Conservation (phyloP, 176 grass and related monocot species). For the Zoysia pacifica region DNA sequence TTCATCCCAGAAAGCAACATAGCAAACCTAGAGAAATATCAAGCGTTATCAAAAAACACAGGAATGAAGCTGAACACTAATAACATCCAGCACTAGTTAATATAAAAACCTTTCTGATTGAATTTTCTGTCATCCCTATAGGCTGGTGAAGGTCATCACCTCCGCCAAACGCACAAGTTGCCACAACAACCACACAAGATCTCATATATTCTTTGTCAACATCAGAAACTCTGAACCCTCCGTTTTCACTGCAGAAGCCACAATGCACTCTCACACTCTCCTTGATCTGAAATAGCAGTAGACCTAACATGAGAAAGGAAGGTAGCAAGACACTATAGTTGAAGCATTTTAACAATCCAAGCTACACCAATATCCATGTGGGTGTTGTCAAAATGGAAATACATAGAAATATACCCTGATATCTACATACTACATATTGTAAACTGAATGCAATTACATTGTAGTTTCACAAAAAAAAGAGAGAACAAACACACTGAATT, state of each 20-base stretch:
- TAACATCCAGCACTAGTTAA: neutral
- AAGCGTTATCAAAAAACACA: constrained; percentile 7
- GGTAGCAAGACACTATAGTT: neutral
- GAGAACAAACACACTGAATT: constrained; percentile 8
- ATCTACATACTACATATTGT: neutral
- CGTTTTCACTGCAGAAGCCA: constrained; percentile 85
- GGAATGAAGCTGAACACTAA: constrained; percentile 17
- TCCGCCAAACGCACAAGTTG: constrained; percentile 97
- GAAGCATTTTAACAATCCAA: neutral
- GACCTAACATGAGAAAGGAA: constrained; percentile 3
- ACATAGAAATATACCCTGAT: neutral
- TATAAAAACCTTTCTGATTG: constrained; percentile 61
- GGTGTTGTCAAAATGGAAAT: neutral
- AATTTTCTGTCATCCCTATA: constrained; percentile 78
- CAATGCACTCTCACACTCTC: constrained; percentile 66
- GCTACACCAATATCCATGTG: neutral
- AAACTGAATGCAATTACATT: neutral
- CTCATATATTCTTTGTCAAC: constrained; percentile 75
- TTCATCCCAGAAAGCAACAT: constrained; percentile 97
- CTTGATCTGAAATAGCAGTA: constrained; percentile 55
- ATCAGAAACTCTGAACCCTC: constrained; percentile 73
- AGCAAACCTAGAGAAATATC: constrained; percentile 66
- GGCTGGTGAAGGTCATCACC: constrained; percentile 96
- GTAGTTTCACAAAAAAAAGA: constrained; percentile 11
- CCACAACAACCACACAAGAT: constrained; percentile 68